A percentile compares a stretch with the other conserved stretches of the same genome.
Evolutionary conservation across 2,329 filamentous ascomycete genomes (phyloP).

Genomic region (Neonectria faginata): DNA sequence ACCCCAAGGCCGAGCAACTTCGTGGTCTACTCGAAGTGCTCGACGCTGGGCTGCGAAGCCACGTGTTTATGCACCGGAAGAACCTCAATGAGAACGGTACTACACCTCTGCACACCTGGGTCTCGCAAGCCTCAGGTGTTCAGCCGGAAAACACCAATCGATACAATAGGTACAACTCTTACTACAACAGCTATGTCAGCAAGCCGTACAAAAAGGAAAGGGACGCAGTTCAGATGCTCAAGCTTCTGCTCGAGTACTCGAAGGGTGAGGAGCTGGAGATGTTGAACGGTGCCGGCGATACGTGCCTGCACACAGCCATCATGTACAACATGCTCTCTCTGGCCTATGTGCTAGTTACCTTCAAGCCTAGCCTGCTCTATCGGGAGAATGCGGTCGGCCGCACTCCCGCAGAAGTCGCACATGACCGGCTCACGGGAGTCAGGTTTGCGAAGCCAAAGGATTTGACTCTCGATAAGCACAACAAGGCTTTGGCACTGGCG

Average conservation of each 20-base stretch:
- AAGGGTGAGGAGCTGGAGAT: conserved; percentile 66
- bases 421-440: conserved; percentile 62
- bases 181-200: conserved; percentile 15
- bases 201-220: conserved; percentile 43
- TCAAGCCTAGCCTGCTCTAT: conserved; percentile 69
- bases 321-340: conserved; percentile 52
- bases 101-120: conserved; percentile 74
- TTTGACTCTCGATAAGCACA: conserved; percentile 14
- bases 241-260: conserved; percentile 66
- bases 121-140: conserved; percentile 51
- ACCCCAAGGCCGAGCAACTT: conserved; percentile 52
- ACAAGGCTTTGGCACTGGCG: conserved; percentile 8
- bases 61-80: conserved; percentile 70
- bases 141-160: conserved; percentile 23
- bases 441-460: conserved; percentile 47
- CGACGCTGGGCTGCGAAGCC: conserved; percentile 65
- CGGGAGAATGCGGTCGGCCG: conserved; percentile 82
- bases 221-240: conserved; percentile 57
- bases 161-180: conserved; percentile 26
- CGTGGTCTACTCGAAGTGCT: conserved; percentile 67
- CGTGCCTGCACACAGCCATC: conserved; percentile 70
- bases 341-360: conserved; percentile 62
- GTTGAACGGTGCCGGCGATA: conserved; percentile 74
- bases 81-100: conserved; percentile 62
- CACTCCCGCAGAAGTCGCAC: conserved; percentile 76